Conservation (phyloP, 345 rosid species). For the Kernera saxatilis region DNA sequence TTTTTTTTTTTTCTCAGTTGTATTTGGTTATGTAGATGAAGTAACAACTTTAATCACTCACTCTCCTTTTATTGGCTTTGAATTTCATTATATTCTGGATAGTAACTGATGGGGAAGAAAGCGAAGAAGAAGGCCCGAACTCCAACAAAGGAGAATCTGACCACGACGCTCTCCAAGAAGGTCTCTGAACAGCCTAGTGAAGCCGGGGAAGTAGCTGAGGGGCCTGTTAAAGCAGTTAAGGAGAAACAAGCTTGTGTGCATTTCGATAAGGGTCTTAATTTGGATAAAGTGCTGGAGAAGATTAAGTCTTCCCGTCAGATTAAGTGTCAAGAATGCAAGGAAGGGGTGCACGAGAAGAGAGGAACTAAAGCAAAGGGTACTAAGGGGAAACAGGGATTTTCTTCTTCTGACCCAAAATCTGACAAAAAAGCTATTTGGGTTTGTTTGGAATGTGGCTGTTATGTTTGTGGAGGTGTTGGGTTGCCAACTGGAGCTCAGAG, state of each 20-base stretch:
- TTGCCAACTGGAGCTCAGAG: slow-evolving; percentile 71
- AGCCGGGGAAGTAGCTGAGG: slow-evolving; percentile 29
- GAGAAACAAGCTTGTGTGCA: slow-evolving; percentile 60
- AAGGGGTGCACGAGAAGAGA: slow-evolving; percentile 50
- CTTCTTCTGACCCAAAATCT: slow-evolving; percentile 45
- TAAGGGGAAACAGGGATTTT: slow-evolving; percentile 53
- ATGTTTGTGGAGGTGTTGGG: slow-evolving; percentile 84
- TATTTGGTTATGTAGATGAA: not conserved
- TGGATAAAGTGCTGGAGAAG: slow-evolving; percentile 53
- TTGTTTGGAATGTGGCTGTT: slow-evolving; percentile 92
- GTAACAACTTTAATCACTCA: not conserved
- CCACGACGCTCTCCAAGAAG: slow-evolving; percentile 27
- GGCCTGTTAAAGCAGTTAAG: slow-evolving; percentile 28
- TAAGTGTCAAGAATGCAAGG: slow-evolving; percentile 79
- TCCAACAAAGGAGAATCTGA: slow-evolving; percentile 50
- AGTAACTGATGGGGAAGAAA: slow-evolving; percentile 81
- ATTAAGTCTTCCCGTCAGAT: slow-evolving; percentile 42
- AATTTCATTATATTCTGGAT: slow-evolving; percentile 13
- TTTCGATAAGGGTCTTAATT: slow-evolving; percentile 52
- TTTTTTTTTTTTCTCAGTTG: not conserved
- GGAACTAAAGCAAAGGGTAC: slow-evolving; percentile 62
- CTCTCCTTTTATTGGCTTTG: not conserved
- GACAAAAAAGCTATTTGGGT: slow-evolving; percentile 74
- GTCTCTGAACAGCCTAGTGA: slow-evolving; percentile 34
- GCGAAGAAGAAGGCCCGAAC: slow-evolving; percentile 66